Percentiles rank a stretch among this genome's conserved stretches.
Evolutionary conservation across 2,329 filamentous ascomycete species (phyloP).

Genomic region (Lecanicillium sp.): DNA sequence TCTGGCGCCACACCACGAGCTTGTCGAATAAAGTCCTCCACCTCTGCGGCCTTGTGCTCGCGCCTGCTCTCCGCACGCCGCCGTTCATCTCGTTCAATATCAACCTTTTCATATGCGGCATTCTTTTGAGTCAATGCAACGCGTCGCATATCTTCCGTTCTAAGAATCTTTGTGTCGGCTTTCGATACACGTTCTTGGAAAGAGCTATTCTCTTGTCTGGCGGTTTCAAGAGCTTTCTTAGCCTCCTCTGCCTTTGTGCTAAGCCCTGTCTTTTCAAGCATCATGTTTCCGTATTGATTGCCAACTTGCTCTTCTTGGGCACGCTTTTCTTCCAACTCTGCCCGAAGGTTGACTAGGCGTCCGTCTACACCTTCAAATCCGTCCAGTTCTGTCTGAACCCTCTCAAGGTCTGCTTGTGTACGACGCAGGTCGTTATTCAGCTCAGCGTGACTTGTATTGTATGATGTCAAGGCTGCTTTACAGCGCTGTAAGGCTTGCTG

Average conservation of each 20-base stretch:
- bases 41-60: constrained; percentile 35
- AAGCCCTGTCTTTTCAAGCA: constrained; percentile 38
- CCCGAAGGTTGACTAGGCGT: constrained; percentile 49
- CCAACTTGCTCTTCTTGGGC: constrained; percentile 40
- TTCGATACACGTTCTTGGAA: constrained; percentile 44
- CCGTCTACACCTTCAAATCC: constrained; percentile 60
- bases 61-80: constrained; percentile 36
- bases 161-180: constrained; percentile 43
- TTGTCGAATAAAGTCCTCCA: constrained; percentile 45
- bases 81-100: constrained; percentile 38
- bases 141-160: constrained; percentile 38
- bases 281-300: constrained; percentile 45
- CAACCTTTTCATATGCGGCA: constrained; percentile 41
- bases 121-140: constrained; percentile 56
- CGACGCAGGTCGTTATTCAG: constrained; percentile 49
- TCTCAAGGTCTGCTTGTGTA: constrained; percentile 50
- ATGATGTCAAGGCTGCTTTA: constrained; percentile 36
- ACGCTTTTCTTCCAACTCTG: constrained; percentile 48
- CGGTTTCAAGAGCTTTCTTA: constrained; percentile 25
- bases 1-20: constrained; percentile 44
- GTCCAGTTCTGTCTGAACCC: constrained; percentile 51
- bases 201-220: constrained; percentile 26
- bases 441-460: constrained; percentile 21
- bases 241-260: constrained; percentile 33
- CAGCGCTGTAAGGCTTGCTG: constrained; percentile 40